These are phyloP conservation scores for Rhizophagus clarus DNA, from an alignment of 192 early-diverging fungal species.

Conservation along the genomic window DNA sequence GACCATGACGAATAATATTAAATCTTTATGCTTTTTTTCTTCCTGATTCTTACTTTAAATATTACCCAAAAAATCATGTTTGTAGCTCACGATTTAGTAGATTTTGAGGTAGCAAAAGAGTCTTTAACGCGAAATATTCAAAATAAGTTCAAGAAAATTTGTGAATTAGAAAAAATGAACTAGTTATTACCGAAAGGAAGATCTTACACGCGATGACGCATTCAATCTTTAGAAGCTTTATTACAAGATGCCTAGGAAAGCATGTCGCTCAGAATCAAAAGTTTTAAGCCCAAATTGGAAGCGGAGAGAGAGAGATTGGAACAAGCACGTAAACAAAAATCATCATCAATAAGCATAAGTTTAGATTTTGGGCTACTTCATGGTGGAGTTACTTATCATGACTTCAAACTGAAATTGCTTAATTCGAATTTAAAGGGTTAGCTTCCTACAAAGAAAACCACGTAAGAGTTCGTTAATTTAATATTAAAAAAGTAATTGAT, in stretches of 20 bases:
- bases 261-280: slow-evolving; percentile 71
- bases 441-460: no score
- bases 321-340: slow-evolving; percentile 54
- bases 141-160: slow-evolving; percentile 95
- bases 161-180: slow-evolving; percentile 99
- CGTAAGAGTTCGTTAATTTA: no score
- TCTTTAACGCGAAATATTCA: slow-evolving; percentile 96
- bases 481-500: no score
- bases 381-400: no score
- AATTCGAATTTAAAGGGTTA: no score
- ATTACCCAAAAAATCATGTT: no score
- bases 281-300: slow-evolving; percentile 79
- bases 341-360: no score
- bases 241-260: slow-evolving; percentile 86
- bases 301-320: slow-evolving; percentile 77
- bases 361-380: no score
- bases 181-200: slow-evolving; percentile 87
- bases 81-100: slow-evolving; percentile 51
- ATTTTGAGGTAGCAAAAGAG: slow-evolving; percentile 98
- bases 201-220: slow-evolving; percentile 89
- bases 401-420: no score
- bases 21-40: no score
- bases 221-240: slow-evolving; percentile 83
- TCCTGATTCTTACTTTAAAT: no score
- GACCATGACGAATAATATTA: no score